Evolutionary conservation across 164 flowering plant species (phyloP).

Genomic region (Annona squamosa): DNA sequence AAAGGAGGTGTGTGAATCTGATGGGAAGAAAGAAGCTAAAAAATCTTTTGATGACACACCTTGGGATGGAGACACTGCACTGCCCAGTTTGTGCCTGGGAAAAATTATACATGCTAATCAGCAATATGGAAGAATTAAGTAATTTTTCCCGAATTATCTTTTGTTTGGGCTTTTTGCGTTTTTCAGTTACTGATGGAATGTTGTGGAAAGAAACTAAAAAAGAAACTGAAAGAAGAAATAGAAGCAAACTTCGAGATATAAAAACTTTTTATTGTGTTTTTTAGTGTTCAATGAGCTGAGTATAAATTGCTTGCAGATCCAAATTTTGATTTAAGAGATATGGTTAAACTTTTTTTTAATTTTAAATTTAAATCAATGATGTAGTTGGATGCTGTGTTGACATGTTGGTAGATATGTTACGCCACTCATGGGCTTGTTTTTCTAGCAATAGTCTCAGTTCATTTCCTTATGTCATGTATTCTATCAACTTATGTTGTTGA

Average conservation of each 20-base stretch:
- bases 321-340: neutral
- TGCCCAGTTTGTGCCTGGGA: too few species aligned
- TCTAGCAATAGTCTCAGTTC: neutral
- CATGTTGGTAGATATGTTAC: neutral
- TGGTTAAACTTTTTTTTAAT: neutral
- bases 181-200: too few species aligned
- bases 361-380: neutral
- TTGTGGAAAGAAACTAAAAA: too few species aligned
- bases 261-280: neutral
- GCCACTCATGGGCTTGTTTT: neutral
- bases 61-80: too few species aligned
- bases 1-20: too few species aligned
- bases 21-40: too few species aligned
- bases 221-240: neutral
- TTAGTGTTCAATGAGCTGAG: neutral
- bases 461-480: neutral
- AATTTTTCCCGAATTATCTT: too few species aligned
- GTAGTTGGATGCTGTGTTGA: neutral
- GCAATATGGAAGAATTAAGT: too few species aligned
- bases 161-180: too few species aligned
- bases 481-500: slow-evolving; percentile 10
- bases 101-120: too few species aligned
- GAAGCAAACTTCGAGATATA: neutral
- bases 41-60: too few species aligned
- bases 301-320: slow-evolving; percentile 1